phyloP scores from a whole-genome alignment of 352 stramenopile genomes.

The Elongisporangium undulatum region DNA sequence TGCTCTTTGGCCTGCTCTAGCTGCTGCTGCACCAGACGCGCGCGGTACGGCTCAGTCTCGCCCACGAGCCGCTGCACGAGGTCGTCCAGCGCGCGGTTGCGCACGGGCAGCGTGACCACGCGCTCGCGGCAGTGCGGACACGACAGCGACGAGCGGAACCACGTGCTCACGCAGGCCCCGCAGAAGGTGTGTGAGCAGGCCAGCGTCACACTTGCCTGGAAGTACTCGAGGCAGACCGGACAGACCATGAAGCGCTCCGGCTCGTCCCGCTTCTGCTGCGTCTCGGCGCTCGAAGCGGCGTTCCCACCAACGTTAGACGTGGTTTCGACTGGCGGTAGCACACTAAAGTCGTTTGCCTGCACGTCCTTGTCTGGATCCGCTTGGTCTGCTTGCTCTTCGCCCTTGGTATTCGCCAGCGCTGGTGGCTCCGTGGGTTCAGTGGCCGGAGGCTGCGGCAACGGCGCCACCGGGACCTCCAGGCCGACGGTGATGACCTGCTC shows the following conservation, averaged over 20 bases:
- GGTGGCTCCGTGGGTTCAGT: constrained; percentile 12
- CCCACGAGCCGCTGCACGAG: constrained; percentile 64
- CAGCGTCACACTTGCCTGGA: constrained; percentile 68
- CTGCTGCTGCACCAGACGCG: constrained; percentile 23
- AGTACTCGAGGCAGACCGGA: constrained; percentile 81
- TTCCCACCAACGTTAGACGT: constrained; percentile 4
- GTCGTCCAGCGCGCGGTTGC: constrained; percentile 80
- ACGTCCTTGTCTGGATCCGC: not conserved
- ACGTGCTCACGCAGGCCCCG: constrained; percentile 68
- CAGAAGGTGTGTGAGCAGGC: constrained; percentile 86
- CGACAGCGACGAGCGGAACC: constrained; percentile 71
- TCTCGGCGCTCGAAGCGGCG: constrained; percentile 10
- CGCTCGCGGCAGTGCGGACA: constrained; percentile 70
- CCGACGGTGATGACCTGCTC: not conserved
- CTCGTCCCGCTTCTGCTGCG: constrained; percentile 30
- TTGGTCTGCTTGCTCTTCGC: not conserved
- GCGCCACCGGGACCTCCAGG: not conserved
- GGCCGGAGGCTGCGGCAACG: constrained; percentile 5
- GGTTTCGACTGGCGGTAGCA: not conserved
- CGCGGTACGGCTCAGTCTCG: constrained; percentile 54
- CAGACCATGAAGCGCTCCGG: constrained; percentile 74
- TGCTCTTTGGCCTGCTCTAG: constrained; percentile 9
- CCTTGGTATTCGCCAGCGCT: constrained; percentile 1
- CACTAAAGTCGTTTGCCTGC: not conserved
- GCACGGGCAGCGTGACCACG: constrained; percentile 66